phyloP scores from a whole-genome alignment of 2,329 filamentous ascomycete species.

The Chlorencoelia australis region DNA sequence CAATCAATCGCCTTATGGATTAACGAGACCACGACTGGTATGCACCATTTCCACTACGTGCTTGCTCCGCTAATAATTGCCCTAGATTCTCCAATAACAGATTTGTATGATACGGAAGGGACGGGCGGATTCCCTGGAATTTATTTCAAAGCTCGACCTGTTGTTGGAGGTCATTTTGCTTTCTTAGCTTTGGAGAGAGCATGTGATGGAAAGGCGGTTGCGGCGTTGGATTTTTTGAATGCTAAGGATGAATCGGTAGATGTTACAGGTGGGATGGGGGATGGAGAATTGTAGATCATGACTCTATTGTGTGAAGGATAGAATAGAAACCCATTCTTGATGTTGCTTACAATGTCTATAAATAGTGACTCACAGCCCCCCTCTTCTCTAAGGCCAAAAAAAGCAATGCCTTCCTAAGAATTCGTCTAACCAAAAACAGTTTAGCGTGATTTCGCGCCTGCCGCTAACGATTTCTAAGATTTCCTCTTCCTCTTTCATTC shows the following conservation, averaged over 20 bases:
- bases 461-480: too few relatives aligned
- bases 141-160: slow-evolving; percentile 71
- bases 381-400: too few relatives aligned
- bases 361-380: too few relatives aligned
- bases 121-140: slow-evolving; percentile 64
- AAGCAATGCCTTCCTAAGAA: too few relatives aligned
- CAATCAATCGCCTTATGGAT: slow-evolving; percentile 69
- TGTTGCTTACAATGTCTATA: too few relatives aligned
- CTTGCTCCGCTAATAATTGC: slow-evolving; percentile 7
- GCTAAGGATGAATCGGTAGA: slow-evolving; percentile 18
- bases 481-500: too few relatives aligned
- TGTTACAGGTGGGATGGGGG: slow-evolving; percentile 3
- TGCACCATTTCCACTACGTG: slow-evolving; percentile 13
- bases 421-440: too few relatives aligned
- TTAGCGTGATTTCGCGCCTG: too few relatives aligned
- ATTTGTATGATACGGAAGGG: slow-evolving; percentile 74
- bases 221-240: slow-evolving; percentile 44
- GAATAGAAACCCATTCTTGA: too few relatives aligned
- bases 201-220: slow-evolving; percentile 58
- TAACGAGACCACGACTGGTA: slow-evolving; percentile 66
- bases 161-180: slow-evolving; percentile 78
- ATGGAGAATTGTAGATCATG: slow-evolving; percentile 18
- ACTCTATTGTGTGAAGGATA: too few relatives aligned
- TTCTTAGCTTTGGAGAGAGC: slow-evolving; percentile 73
- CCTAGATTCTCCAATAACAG: slow-evolving; percentile 62